Evolutionary conservation across 2,329 filamentous ascomycete species (phyloP).

Genomic region (Alternaria dauci): DNA sequence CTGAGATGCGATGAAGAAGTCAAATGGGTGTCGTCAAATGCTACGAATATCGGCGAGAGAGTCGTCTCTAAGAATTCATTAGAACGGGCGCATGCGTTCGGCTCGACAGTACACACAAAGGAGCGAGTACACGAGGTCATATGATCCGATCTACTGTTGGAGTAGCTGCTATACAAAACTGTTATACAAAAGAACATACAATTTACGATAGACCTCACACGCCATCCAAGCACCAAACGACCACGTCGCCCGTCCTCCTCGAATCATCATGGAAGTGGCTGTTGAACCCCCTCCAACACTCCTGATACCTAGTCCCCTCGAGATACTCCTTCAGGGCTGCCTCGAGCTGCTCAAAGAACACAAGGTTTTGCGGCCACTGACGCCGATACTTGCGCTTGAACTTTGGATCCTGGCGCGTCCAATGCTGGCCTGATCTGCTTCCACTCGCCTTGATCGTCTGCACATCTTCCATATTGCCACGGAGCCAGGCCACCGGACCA

Average conservation of each 20-base stretch:
- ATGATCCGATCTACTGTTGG: not conserved
- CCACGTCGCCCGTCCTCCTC: constrained; percentile 67
- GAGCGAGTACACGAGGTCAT: not conserved
- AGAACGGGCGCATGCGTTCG: not conserved
- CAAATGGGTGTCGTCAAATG: too few relatives aligned
- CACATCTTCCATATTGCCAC: constrained; percentile 51
- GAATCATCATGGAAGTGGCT: constrained; percentile 70
- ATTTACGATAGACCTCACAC: not conserved
- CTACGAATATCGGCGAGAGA: too few relatives aligned
- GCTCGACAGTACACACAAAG: not conserved
- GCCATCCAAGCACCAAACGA: constrained; percentile 63
- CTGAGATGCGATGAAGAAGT: too few relatives aligned
- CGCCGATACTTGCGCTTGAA: constrained; percentile 29
- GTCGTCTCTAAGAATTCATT: not conserved
- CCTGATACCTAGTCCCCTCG: constrained; percentile 58
- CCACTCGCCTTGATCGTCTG: constrained; percentile 31
- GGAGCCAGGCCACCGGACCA: constrained; percentile 51
- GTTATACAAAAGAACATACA: not conserved
- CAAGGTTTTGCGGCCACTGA: constrained; percentile 57
- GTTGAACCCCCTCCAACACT: constrained; percentile 69
- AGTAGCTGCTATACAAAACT: not conserved
- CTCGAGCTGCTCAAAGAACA: constrained; percentile 68
- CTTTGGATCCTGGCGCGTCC: constrained; percentile 33
- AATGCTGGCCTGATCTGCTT: constrained; percentile 34
- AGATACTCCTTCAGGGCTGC: constrained; percentile 56